These are phyloP conservation scores for Monosporascus cannonballus DNA, from an alignment of 2,329 filamentous ascomycete species.

Conservation along the genomic window DNA sequence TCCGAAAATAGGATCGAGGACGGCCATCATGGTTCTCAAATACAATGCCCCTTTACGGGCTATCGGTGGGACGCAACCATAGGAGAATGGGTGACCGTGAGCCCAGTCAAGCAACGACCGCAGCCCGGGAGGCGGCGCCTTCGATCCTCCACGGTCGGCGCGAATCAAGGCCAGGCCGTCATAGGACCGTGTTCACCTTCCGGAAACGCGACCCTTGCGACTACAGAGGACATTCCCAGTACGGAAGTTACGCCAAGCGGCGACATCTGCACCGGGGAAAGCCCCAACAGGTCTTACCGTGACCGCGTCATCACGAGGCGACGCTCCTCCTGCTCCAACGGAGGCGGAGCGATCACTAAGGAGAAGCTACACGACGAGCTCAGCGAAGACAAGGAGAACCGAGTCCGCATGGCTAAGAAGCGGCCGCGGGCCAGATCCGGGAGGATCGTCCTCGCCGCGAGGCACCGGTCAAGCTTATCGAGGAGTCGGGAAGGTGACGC, in stretches of 20 bases:
- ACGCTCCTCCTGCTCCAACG: too few relatives aligned
- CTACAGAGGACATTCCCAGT: not conserved
- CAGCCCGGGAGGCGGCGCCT: slow-evolving; percentile 14
- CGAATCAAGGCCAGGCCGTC: too few relatives aligned
- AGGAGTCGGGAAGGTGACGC: slow-evolving; percentile 3
- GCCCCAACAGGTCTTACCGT: too few relatives aligned
- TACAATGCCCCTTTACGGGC: slow-evolving; percentile 19
- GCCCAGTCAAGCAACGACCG: slow-evolving; percentile 27
- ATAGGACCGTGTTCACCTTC: too few relatives aligned
- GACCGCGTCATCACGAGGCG: not conserved
- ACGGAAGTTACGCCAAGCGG: too few relatives aligned
- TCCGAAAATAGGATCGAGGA: not conserved
- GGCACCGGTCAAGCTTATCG: slow-evolving; percentile 8
- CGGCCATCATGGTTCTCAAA: not conserved
- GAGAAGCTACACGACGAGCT: slow-evolving; percentile 10
- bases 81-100: slow-evolving; percentile 48
- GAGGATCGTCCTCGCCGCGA: slow-evolving; percentile 2
- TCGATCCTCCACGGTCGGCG: slow-evolving; percentile 10
- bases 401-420: not conserved
- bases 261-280: too few relatives aligned
- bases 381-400: slow-evolving; percentile 15
- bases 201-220: too few relatives aligned
- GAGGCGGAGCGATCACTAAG: not conserved
- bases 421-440: slow-evolving; percentile 9
- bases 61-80: slow-evolving; percentile 52